These are phyloP conservation scores for Cydonia oblonga DNA, from an alignment of 331 rosid genomes.

Conservation along the genomic window DNA sequence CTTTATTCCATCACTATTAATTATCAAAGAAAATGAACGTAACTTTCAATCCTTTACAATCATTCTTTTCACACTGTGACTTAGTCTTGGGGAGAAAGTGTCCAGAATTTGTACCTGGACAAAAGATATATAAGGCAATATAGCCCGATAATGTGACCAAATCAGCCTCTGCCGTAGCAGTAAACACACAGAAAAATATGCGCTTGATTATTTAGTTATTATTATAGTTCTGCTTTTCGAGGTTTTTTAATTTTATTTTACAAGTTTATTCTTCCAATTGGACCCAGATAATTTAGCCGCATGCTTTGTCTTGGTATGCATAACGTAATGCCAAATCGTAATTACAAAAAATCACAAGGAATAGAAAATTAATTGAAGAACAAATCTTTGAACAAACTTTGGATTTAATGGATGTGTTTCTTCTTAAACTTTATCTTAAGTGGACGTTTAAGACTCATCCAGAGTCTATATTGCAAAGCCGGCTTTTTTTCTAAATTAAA, in stretches of 20 bases:
- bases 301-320: not conserved
- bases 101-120: slow-evolving; percentile 1
- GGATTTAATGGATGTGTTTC: too few species aligned
- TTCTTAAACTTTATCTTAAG: too few species aligned
- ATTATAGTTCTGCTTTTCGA: not conserved
- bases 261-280: not conserved
- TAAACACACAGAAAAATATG: not conserved
- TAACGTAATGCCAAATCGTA: not conserved
- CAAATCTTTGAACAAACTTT: too few species aligned
- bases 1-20: not conserved
- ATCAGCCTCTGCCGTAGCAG: slow-evolving; percentile 7
- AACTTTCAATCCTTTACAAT: not conserved
- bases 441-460: too few species aligned
- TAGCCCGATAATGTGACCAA: not conserved
- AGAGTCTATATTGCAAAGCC: not conserved
- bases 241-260: not conserved
- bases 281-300: not conserved
- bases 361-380: too few species aligned
- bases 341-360: too few species aligned
- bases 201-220: not conserved
- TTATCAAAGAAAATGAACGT: not conserved
- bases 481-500: not conserved
- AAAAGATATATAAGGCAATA: not conserved
- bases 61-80: not conserved
- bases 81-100: not conserved